Evolutionary conservation across 306 rosid genomes (phyloP), one percentile per base, ranked within the genome.

Genomic region (Glycine tomentella): DNA sequence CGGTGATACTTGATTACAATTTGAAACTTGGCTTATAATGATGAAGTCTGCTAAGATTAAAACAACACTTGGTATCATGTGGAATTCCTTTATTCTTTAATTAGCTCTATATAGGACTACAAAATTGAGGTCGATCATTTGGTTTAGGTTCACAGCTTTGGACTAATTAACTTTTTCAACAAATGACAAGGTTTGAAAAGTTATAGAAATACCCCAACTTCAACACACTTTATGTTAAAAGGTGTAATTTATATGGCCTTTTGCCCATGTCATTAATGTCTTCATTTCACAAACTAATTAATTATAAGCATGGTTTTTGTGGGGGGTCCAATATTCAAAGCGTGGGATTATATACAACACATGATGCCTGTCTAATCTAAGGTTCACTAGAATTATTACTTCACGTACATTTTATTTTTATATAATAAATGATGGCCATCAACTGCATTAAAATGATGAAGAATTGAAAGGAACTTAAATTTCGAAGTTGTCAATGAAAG

Each of bases 1-100:
- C 95, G 92, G 90, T 87, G 90, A 84, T 64, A 86, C 88, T 87
- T 88, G 68, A 89, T 70, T 87, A 64, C 73, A 68, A 9, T 74
- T 87, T 84, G 87, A 87, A 85, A 76, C 14, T 76, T 44, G 51
- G 8, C 25, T 50, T 55, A 83, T 75, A 77, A 90, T 84, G 79
- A 88, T 88, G 82, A 42, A 46, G 13, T 66, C 31, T 25, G 64
- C 17, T 74, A 42, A n/a, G 51, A 42, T 77, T 72, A 31, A 25
- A 25, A 25, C 31, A 25, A 25, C 31, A 17, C 48, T 71, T 20
- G 46, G 36, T 64, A 16, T 14, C 69, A 16, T 56, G 9, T 78
- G 57, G 13, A 20, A 59, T 50, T 33, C 7, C 13, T 81, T 52
- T 57, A 67, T 33, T 73, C 71, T 78, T 48, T 72, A 57, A 25